A percentile compares a stretch with the other conserved stretches of the same genome.
Conservation (phyloP, 768 basidiomycete genomes). For the Asterophora parasitica region DNA sequence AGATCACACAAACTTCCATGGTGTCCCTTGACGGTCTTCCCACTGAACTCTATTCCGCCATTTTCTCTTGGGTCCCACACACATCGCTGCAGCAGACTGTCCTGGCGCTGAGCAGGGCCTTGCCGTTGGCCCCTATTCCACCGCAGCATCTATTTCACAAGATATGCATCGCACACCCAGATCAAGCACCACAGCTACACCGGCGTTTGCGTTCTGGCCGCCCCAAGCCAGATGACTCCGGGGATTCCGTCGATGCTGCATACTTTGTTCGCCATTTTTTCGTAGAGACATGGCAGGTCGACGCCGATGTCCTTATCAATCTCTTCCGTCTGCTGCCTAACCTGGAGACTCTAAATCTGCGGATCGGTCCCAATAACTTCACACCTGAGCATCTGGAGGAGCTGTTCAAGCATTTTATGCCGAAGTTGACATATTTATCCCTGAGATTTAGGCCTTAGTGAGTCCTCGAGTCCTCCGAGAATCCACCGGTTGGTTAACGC, state of each 20-base stretch:
- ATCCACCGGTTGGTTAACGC: background rate
- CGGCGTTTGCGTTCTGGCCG: conserved; percentile 40
- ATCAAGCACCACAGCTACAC: conserved; percentile 56
- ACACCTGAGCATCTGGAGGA: conserved; percentile 78
- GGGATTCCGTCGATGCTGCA: conserved; percentile 19
- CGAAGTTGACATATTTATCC: conserved; percentile 45
- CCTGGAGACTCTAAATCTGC: conserved; percentile 48
- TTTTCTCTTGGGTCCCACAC: conserved; percentile 48
- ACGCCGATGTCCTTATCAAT: conserved; percentile 72
- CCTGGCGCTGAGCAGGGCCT: conserved; percentile 55
- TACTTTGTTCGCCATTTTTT: conserved; percentile 45
- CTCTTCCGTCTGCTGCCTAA: conserved; percentile 54
- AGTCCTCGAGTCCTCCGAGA: conserved; percentile 22
- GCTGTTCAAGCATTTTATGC: conserved; percentile 45
- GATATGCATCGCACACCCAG: conserved; percentile 44
- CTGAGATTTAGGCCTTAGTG: conserved; percentile 84
- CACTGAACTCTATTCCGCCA: conserved; percentile 58
- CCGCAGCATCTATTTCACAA: conserved; percentile 51
- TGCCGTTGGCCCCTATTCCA: conserved; percentile 59
- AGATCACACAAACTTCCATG: conserved; percentile 1
- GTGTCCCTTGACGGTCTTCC: conserved; percentile 43
- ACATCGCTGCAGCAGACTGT: conserved; percentile 46
- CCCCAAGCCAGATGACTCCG: background rate
- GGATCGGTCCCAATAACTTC: conserved; percentile 73
- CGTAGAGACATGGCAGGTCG: conserved; percentile 62